Conservation (phyloP, 371 early-diverging fungal genomes). For the Mucor saturninus region DNA sequence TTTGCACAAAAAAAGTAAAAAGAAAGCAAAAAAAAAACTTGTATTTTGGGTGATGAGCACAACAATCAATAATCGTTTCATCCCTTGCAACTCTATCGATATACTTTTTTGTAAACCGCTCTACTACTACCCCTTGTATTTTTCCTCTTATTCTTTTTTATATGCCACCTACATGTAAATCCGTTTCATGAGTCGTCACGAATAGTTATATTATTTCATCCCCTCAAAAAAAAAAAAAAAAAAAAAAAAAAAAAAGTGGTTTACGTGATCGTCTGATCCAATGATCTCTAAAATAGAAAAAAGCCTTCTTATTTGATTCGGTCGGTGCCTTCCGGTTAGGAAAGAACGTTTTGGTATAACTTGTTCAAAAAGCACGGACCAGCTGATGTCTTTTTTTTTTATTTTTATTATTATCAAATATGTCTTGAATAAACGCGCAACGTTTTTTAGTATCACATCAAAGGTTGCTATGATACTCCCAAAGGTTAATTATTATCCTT, state of each 20-base stretch:
- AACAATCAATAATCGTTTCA: slow-evolving; percentile 19
- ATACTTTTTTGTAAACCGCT: background rate
- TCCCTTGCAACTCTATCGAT: slow-evolving; percentile 11
- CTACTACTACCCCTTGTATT: background rate
- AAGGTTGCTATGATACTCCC: background rate
- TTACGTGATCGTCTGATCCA: slow-evolving; percentile 13
- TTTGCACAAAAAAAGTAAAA: background rate
- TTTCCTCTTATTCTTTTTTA: background rate
- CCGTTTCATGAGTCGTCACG: background rate
- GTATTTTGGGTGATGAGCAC: slow-evolving; percentile 2
- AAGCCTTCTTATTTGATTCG: background rate
- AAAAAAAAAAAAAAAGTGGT: background rate
- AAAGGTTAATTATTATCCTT: background rate
- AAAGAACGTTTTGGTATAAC: background rate
- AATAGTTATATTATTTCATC: background rate
- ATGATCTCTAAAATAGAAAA: slow-evolving; percentile 2
- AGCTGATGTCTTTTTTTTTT: slow-evolving; percentile 13
- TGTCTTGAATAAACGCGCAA: background rate
- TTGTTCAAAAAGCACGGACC: slow-evolving; percentile 21
- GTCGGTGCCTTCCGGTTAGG: slow-evolving; percentile 4
- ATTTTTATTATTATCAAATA: background rate
- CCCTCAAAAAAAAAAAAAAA: background rate
- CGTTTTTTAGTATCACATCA: background rate
- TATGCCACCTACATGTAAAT: background rate
- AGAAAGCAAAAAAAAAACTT: slow-evolving; percentile 2